phyloP scores from a whole-genome alignment of 2,329 filamentous ascomycete species.

The Fusarium piperis region DNA sequence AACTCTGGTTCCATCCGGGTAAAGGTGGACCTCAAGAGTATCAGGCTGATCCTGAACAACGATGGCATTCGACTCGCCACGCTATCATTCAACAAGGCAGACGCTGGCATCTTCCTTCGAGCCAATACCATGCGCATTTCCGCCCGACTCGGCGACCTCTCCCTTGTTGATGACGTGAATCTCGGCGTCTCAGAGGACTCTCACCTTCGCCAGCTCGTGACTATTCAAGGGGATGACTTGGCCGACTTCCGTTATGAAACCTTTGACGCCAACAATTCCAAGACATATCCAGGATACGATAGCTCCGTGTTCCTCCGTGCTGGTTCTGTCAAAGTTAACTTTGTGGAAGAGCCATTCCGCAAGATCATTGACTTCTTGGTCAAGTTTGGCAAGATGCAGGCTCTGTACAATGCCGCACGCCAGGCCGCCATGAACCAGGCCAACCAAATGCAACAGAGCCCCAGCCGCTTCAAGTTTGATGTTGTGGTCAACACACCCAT shows the following conservation, averaged over 20 bases:
- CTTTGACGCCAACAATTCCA: slow-evolving; percentile 76
- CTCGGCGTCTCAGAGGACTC: slow-evolving; percentile 85
- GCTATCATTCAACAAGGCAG: slow-evolving; percentile 88
- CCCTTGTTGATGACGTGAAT: slow-evolving; percentile 92
- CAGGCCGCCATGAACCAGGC: slow-evolving; percentile 95
- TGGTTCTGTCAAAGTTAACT: slow-evolving; percentile 96
- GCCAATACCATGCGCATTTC: slow-evolving; percentile 89
- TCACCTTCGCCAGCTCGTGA: slow-evolving; percentile 84
- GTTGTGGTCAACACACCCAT: slow-evolving; percentile 95
- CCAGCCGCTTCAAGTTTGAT: slow-evolving; percentile 92
- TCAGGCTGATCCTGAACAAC: slow-evolving; percentile 94
- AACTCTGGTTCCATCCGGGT: slow-evolving; percentile 83
- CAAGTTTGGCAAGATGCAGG: slow-evolving; percentile 99
- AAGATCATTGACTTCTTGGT: slow-evolving; percentile 98
- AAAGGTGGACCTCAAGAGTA: slow-evolving; percentile 92
- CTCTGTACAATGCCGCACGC: slow-evolving; percentile 95
- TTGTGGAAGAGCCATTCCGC: slow-evolving; percentile 94
- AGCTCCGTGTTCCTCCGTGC: slow-evolving; percentile 90
- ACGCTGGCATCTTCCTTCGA: slow-evolving; percentile 88
- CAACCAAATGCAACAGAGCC: slow-evolving; percentile 89
- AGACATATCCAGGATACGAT: slow-evolving; percentile 92
- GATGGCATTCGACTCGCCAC: slow-evolving; percentile 96
- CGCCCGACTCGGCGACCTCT: slow-evolving; percentile 86
- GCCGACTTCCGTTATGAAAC: slow-evolving; percentile 98
- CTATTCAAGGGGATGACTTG: slow-evolving; percentile 93